Conservation (phyloP, 345 rosid genomes). For the Gossypium herbaceum region DNA sequence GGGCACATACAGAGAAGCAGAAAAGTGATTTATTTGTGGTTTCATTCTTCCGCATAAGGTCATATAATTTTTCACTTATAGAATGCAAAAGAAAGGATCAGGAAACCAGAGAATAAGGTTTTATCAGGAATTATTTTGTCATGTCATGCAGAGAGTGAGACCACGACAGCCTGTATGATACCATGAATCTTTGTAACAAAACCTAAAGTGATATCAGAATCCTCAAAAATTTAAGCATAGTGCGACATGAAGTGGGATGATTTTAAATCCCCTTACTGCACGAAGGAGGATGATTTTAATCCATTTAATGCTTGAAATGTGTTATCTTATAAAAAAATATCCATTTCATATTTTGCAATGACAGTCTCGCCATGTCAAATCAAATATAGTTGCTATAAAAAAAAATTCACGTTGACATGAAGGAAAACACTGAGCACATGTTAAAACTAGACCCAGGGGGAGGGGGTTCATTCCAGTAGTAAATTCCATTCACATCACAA, state of each 20-base stretch:
- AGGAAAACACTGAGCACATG: not conserved
- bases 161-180: not conserved
- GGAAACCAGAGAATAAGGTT: not conserved
- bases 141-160: not conserved
- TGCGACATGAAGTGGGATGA: not conserved
- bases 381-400: not conserved
- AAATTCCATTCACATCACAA: not conserved
- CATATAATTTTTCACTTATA: not conserved
- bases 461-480: not conserved
- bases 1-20: not conserved
- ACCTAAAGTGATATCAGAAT: not conserved
- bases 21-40: not conserved
- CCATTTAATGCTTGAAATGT: constrained; percentile 6
- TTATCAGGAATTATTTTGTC: not conserved
- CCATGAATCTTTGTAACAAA: not conserved
- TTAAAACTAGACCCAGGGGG: not conserved
- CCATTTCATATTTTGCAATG: not conserved
- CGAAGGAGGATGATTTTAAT: not conserved
- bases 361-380: not conserved
- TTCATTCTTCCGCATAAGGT: not conserved
- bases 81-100: not conserved
- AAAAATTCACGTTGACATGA: not conserved
- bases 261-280: not conserved
- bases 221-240: not conserved
- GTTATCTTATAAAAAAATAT: not conserved